phyloP scores from a whole-genome alignment of 441 rosid species.

The Pelargonium citronellum region DNA sequence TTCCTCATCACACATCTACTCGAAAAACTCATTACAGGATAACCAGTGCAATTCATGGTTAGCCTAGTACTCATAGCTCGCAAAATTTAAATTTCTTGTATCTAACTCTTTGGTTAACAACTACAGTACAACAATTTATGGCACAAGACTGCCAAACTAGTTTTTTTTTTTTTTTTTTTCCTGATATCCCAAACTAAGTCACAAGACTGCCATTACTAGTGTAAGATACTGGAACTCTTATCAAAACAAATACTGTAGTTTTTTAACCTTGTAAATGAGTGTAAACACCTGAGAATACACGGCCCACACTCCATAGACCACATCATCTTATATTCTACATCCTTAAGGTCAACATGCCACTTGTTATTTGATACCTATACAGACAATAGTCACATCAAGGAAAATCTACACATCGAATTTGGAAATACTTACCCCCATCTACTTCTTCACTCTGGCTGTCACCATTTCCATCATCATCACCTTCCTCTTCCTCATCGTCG shows the following conservation, averaged over 20 bases:
- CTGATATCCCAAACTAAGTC: no score
- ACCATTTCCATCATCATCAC: slow-evolving; percentile 29
- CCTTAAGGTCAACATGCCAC: neutral
- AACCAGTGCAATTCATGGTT: no score
- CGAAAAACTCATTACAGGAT: neutral
- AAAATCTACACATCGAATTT: neutral
- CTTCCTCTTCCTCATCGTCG: slow-evolving; percentile 33
- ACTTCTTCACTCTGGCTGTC: slow-evolving; percentile 44
- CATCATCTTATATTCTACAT: neutral
- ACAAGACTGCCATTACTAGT: neutral
- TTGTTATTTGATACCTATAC: neutral
- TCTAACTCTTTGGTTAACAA: neutral
- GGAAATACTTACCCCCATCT: slow-evolving; percentile 37
- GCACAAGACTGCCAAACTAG: no score
- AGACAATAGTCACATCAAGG: neutral
- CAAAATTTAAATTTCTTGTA: neutral
- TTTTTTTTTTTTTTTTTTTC: no score
- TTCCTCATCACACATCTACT: neutral
- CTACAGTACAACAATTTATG: neutral
- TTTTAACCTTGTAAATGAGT: neutral
- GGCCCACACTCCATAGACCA: neutral
- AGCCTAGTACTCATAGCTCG: neutral
- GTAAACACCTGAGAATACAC: neutral
- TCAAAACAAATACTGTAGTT: neutral
- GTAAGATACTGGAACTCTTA: neutral